Evolutionary conservation across 257 asterid species (phyloP).

Genomic region (Solanum chiquidenum): DNA sequence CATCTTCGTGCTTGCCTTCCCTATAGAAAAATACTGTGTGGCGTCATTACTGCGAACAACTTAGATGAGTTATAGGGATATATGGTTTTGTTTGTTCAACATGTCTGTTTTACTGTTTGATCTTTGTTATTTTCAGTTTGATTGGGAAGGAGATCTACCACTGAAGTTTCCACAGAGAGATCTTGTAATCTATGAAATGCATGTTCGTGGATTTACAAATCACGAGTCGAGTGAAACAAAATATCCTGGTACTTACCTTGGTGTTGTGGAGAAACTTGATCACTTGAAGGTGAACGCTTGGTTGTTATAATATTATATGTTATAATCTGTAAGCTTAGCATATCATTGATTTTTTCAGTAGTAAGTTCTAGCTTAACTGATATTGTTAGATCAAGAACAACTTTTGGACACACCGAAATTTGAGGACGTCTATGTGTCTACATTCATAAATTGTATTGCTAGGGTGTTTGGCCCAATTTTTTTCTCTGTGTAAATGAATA

Average conservation of each 20-base stretch:
- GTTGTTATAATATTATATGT: conserved; percentile 2
- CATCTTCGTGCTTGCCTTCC: background rate
- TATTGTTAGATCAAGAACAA: background rate
- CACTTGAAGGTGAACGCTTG: conserved; percentile 57
- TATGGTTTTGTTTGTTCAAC: background rate
- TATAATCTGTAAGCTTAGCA: background rate
- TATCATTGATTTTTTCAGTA: background rate
- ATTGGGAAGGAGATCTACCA: conserved; percentile 98
- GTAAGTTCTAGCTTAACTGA: background rate
- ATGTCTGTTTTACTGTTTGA: conserved; percentile 2
- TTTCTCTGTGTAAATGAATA: background rate
- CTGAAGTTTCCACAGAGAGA: conserved; percentile 62
- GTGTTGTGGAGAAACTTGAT: conserved; percentile 90
- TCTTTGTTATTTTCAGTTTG: conserved; percentile 46
- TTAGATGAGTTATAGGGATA: background rate
- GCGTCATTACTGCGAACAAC: background rate
- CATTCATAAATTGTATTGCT: background rate
- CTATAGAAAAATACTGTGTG: background rate
- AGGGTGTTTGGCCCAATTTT: background rate
- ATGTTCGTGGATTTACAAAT: conserved; percentile 90
- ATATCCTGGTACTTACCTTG: conserved; percentile 81
- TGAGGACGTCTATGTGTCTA: background rate
- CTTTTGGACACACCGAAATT: background rate
- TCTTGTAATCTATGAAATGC: conserved; percentile 84
- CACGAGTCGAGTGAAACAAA: conserved; percentile 74